A percentile compares a stretch with the other conserved stretches of the same genome.
phyloP scores from a whole-genome alignment of 2,329 filamentous ascomycete genomes.

The Neofusicoccum kwambonambiense region DNA sequence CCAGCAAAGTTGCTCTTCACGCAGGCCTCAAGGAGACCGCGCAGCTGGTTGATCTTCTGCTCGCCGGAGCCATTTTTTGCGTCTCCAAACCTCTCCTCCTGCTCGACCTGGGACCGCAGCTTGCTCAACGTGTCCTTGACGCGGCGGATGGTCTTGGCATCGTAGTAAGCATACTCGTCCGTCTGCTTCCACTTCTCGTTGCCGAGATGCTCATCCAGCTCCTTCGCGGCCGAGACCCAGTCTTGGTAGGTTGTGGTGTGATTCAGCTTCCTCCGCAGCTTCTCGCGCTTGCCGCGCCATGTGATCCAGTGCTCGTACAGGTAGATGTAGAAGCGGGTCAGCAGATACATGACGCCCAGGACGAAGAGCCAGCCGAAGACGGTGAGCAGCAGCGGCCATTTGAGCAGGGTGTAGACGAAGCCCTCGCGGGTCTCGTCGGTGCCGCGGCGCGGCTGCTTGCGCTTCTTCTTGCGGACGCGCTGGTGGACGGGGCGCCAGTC shows the following conservation, averaged over 20 bases:
- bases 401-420: constrained; percentile 81
- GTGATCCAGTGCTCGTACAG: constrained; percentile 88
- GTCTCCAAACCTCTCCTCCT: constrained; percentile 51
- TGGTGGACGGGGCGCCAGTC: constrained; percentile 92
- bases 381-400: constrained; percentile 84
- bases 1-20: constrained; percentile 98
- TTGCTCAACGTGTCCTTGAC: constrained; percentile 74
- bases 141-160: constrained; percentile 75
- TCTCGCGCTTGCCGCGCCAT: constrained; percentile 79
- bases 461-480: constrained; percentile 54
- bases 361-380: constrained; percentile 79
- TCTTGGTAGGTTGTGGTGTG: constrained; percentile 72
- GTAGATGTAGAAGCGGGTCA: constrained; percentile 86
- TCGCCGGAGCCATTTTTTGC: constrained; percentile 25
- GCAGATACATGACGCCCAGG: constrained; percentile 70
- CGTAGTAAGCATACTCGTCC: constrained; percentile 76
- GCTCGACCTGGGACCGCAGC: constrained; percentile 54
- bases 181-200: constrained; percentile 78
- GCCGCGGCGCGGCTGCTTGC: constrained; percentile 45
- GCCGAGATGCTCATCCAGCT: constrained; percentile 76
- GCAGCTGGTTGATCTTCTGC: constrained; percentile 70
- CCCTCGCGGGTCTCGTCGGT: constrained; percentile 95
- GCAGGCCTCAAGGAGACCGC: constrained; percentile 77
- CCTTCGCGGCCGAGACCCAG: constrained; percentile 77
- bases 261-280: constrained; percentile 68